These are phyloP conservation scores for Debaryomyces psychrophilus DNA, from an alignment of 1,139 yeast species.

Conservation along the genomic window DNA sequence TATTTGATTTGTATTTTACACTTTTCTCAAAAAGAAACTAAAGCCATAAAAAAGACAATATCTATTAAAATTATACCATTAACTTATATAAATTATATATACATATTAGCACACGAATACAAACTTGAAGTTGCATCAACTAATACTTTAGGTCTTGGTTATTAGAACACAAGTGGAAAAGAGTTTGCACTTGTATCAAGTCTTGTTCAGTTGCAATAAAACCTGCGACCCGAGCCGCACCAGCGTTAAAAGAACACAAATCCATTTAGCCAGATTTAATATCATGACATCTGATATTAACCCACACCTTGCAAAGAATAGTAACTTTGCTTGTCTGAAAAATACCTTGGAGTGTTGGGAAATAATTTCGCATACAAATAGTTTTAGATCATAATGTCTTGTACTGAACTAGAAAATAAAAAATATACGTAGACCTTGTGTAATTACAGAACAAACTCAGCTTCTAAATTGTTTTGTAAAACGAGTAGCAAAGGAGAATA, in stretches of 20 bases:
- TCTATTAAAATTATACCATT: slow-evolving; percentile 1
- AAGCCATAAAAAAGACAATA: background rate
- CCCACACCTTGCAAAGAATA: too few relatives aligned
- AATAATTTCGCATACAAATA: too few relatives aligned
- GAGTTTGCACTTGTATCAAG: background rate
- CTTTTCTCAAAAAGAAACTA: background rate
- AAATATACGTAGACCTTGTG: too few relatives aligned
- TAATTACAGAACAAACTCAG: too few relatives aligned
- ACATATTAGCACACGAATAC: background rate
- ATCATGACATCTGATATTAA: too few relatives aligned
- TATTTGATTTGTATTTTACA: background rate
- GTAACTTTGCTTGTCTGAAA: too few relatives aligned
- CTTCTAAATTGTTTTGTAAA: too few relatives aligned
- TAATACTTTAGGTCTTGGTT: background rate
- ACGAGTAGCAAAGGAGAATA: too few relatives aligned
- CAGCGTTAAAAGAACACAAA: background rate
- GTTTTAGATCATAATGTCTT: too few relatives aligned
- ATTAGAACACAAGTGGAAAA: background rate
- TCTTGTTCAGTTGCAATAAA: background rate
- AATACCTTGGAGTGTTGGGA: too few relatives aligned
- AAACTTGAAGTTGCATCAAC: background rate
- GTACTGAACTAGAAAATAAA: too few relatives aligned
- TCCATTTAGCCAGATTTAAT: background rate
- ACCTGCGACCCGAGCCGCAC: slow-evolving; percentile 4
- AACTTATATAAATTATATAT: background rate